phyloP scores from a whole-genome alignment of 306 rosid genomes.

The Canavalia gladiata region DNA sequence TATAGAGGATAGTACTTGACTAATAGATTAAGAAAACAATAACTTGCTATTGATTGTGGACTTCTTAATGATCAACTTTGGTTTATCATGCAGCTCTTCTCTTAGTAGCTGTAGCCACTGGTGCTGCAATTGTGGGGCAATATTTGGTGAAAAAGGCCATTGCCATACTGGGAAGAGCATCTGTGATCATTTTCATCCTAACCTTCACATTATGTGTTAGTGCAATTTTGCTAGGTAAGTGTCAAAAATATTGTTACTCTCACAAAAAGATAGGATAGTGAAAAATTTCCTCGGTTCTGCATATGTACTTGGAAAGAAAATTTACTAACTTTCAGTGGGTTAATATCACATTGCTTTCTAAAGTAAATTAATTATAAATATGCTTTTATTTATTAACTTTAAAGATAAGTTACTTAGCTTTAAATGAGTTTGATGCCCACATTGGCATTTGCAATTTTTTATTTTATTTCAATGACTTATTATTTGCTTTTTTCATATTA shows the following conservation, averaged over 20 bases:
- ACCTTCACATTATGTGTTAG: conserved; percentile 65
- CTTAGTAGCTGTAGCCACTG: conserved; percentile 65
- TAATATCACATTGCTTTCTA: neutral
- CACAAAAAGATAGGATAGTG: neutral
- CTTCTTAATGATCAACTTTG: neutral
- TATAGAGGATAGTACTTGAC: neutral
- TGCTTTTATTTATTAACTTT: neutral
- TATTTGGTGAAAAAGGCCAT: conserved; percentile 71
- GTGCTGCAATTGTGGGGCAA: conserved; percentile 74
- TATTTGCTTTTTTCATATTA: neutral
- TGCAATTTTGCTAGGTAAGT: conserved; percentile 58
- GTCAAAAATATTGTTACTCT: neutral
- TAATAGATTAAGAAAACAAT: neutral
- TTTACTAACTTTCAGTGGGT: neutral
- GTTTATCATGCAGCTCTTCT: conserved; percentile 64
- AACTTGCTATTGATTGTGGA: too few species aligned
- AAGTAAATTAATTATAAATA: neutral
- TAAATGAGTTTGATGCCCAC: neutral
- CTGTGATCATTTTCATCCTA: conserved; percentile 73
- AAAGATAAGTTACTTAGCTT: neutral
- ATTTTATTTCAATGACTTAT: neutral
- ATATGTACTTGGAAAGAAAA: neutral
- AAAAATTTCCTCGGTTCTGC: neutral
- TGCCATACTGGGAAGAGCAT: conserved; percentile 68
- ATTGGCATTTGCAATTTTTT: neutral